Conservation (phyloP, 192 early-diverging fungal genomes). For the Coemansia sp. region DNA sequence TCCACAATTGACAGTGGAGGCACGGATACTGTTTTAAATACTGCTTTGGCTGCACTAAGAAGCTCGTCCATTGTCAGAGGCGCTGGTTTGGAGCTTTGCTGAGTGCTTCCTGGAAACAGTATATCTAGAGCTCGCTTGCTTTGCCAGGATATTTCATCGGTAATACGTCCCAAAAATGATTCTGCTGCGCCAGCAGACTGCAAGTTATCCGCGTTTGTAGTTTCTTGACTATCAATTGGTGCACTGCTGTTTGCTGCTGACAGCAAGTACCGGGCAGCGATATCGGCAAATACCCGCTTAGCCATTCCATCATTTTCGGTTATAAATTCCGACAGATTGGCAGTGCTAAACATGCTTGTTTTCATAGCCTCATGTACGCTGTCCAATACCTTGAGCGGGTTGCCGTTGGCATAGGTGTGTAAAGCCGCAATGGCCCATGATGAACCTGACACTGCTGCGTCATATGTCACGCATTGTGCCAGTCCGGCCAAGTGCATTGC, state of each 20-base stretch:
- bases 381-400: constrained; percentile 55
- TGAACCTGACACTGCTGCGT: constrained; percentile 59
- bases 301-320: constrained; percentile 33
- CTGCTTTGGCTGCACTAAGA: constrained; percentile 12
- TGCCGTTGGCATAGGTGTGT: constrained; percentile 32
- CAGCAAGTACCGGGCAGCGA: constrained; percentile 38
- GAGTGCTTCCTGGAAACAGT: constrained; percentile 11
- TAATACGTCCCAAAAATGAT: not conserved
- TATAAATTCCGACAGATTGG: constrained; percentile 37
- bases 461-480: constrained; percentile 68
- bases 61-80: constrained; percentile 29
- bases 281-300: constrained; percentile 45
- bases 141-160: constrained; percentile 7
- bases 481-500: constrained; percentile 65
- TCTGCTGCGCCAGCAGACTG: not conserved
- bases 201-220: too few relatives aligned
- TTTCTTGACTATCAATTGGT: too few relatives aligned
- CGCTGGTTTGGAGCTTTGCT: not conserved
- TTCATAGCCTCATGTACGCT: constrained; percentile 60
- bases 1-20: constrained; percentile 51
- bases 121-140: not conserved
- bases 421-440: constrained; percentile 43
- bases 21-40: constrained; percentile 20
- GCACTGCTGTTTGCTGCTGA: not conserved
- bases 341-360: constrained; percentile 52